Evolutionary conservation across 768 basidiomycete species (phyloP), one percentile per base, ranked within the genome.

Genomic region (Flagelloscypha sp.): DNA sequence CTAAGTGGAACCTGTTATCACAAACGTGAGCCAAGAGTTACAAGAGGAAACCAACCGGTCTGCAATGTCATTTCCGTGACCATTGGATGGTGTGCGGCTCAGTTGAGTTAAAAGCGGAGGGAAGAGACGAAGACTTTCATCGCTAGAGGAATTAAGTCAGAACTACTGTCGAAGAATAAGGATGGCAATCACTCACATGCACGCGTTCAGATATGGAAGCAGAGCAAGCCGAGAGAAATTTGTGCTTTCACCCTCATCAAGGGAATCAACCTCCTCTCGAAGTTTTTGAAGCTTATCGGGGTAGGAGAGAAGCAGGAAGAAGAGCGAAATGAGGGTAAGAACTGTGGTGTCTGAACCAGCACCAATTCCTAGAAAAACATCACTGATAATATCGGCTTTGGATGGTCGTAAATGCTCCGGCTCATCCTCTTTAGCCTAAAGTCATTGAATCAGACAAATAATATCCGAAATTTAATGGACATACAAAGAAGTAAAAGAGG

Each of bases 81-180:
- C 56, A 10, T 39, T 44, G 2, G 45, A 45, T 6, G 59, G 57
- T 7, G 58, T 52, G 9, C 63, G 58, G 17, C 13, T 58, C 53
- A 13, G 57, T 51, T 11, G 54, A 50, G 63, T 65, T 23, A 71
- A 59, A 21, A 75, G 52, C 8, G 74, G 62, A 9, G 73, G 70
- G 38, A 61, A 63, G 13, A 75, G 53, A 24, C 73, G 63, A 19
- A 76, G 52, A 1, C 61, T 53, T 41, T 75, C 74, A 25, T 72
- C 72, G 41, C 73, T 74, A 39, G 27, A 31, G 29, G n/a, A 30
- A 44, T 30, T n/a, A n/a, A n/a, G n/a, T n/a, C n/a, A n/a, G n/a
- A n/a, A n/a, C n/a, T n/a, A n/a, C n/a, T 32, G 13, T 11, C n/a
- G 34, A 23, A 16, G 10, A 27, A 19, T 33, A 18, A 34, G 32